Evolutionary conservation across 371 early-diverging fungal species (phyloP).

Genomic region (Coemansia sp.): DNA sequence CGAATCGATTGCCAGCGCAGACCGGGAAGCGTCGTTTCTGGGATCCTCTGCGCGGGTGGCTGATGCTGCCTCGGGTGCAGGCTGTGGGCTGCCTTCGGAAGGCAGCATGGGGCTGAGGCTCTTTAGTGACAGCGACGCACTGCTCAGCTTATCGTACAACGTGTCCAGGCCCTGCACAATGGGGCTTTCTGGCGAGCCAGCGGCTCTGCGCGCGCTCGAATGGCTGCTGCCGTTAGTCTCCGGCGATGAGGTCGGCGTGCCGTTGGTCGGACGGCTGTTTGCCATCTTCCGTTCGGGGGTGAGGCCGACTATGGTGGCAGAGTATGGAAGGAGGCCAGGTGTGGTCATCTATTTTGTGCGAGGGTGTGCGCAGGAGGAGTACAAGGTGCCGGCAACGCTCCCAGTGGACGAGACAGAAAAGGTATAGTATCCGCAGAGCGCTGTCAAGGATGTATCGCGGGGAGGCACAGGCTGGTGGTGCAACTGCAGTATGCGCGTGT

Average conservation of each 20-base stretch:
- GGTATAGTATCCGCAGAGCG: not conserved
- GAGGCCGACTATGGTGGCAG: conserved; percentile 15
- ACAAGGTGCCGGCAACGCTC: not conserved
- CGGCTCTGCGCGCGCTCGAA: not conserved
- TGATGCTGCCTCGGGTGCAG: conserved; percentile 3
- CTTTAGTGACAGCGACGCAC: conserved; percentile 34
- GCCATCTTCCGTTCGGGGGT: conserved; percentile 20
- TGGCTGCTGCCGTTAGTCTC: conserved; percentile 4
- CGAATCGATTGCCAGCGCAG: conserved; percentile 12
- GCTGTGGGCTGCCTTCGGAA: not conserved
- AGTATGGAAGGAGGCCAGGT: conserved; percentile 30
- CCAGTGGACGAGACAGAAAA: not conserved
- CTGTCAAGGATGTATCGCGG: no score
- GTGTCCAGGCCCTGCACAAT: conserved; percentile 36
- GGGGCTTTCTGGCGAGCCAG: conserved; percentile 7
- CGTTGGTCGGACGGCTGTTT: conserved; percentile 1
- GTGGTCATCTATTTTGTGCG: conserved; percentile 30
- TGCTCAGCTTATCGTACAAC: conserved; percentile 36
- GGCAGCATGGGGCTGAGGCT: conserved; percentile 8
- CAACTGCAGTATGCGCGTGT: not conserved
- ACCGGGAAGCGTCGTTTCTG: not conserved
- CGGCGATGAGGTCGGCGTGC: not conserved
- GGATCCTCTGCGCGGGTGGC: conserved; percentile 6
- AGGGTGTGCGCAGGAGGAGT: not conserved
- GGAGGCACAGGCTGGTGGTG: no score